phyloP scores from a whole-genome alignment of 257 asterid species.

The Lycium barbarum region DNA sequence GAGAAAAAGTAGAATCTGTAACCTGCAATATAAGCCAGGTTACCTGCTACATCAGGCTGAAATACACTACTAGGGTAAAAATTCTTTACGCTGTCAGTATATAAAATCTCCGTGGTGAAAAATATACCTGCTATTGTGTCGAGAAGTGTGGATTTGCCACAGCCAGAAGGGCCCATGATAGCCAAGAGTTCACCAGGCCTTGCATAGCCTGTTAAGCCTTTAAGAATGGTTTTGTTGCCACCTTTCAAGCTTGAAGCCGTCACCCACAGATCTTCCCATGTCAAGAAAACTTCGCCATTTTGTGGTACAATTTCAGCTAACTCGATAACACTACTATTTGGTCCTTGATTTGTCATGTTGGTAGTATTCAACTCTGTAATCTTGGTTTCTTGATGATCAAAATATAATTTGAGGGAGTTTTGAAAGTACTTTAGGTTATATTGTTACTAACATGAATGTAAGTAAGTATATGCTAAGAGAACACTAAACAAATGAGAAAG shows the following conservation, averaged over 20 bases:
- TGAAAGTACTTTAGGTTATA: neutral
- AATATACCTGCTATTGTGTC: constrained; percentile 22
- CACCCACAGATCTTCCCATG: constrained; percentile 54
- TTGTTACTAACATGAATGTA: neutral
- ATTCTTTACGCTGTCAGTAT: neutral
- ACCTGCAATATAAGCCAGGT: neutral
- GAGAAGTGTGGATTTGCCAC: constrained; percentile 29
- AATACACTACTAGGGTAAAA: neutral
- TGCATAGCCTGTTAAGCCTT: constrained; percentile 26
- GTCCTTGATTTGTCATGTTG: neutral
- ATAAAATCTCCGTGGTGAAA: neutral
- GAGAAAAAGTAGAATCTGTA: neutral
- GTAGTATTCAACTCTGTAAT: neutral
- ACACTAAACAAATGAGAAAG: neutral
- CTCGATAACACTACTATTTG: neutral
- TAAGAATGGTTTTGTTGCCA: constrained; percentile 30
- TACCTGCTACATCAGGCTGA: neutral
- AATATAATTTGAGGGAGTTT: neutral
- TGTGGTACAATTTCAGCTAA: constrained; percentile 14
- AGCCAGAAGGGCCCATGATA: constrained; percentile 33
- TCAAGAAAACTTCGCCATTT: constrained; percentile 34
- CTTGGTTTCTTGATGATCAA: neutral
- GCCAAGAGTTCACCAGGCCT: constrained; percentile 30
- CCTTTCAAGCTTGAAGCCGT: constrained; percentile 25
- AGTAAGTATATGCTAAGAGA: neutral